Percentiles rank a stretch among this genome's conserved stretches.
These are phyloP conservation scores for Rubroboletus pulcherrimus DNA, from an alignment of 768 basidiomycete genomes.

Conservation along the genomic window DNA sequence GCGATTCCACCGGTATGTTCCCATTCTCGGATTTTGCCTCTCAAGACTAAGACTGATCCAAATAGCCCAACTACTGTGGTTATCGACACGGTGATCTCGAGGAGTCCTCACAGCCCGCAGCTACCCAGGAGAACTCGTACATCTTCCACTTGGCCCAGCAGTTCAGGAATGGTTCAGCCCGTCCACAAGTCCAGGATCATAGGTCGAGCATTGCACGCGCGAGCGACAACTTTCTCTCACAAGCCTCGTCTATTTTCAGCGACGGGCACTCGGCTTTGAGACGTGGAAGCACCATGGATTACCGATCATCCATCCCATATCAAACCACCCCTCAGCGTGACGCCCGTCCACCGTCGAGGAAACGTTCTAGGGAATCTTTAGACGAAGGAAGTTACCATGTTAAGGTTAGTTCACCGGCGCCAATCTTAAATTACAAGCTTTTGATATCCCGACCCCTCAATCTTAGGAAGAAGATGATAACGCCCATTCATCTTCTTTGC, in stretches of 20 bases:
- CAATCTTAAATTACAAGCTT: slow-evolving; percentile 26
- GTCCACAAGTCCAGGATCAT: slow-evolving; percentile 29
- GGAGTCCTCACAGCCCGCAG: slow-evolving; percentile 4
- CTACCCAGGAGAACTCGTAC: slow-evolving; percentile 19
- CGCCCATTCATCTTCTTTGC: slow-evolving; percentile 18
- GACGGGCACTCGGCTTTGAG: slow-evolving; percentile 20
- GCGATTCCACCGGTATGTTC: slow-evolving; percentile 17
- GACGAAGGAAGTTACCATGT: slow-evolving; percentile 26
- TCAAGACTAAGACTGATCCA: slow-evolving; percentile 1
- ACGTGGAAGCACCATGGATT: slow-evolving; percentile 17
- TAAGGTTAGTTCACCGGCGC: slow-evolving; percentile 31
- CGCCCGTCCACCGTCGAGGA: slow-evolving; percentile 27
- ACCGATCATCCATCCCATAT: slow-evolving; percentile 10
- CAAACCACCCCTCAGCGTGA: slow-evolving; percentile 18
- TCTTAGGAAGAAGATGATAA: slow-evolving; percentile 27
- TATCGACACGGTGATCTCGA: slow-evolving; percentile 19
- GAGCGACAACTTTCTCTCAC: slow-evolving; percentile 32
- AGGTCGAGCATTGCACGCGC: slow-evolving; percentile 31
- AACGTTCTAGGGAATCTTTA: slow-evolving; percentile 31
- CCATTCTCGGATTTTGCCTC: background rate
- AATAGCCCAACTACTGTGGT: slow-evolving; percentile 16
- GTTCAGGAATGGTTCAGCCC: slow-evolving; percentile 13
- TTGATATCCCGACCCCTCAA: slow-evolving; percentile 23
- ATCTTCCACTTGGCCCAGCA: slow-evolving; percentile 25
- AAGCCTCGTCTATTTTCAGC: slow-evolving; percentile 30